Conservation (phyloP, 2,329 filamentous ascomycete species). For the Clonostachys rhizophaga region DNA sequence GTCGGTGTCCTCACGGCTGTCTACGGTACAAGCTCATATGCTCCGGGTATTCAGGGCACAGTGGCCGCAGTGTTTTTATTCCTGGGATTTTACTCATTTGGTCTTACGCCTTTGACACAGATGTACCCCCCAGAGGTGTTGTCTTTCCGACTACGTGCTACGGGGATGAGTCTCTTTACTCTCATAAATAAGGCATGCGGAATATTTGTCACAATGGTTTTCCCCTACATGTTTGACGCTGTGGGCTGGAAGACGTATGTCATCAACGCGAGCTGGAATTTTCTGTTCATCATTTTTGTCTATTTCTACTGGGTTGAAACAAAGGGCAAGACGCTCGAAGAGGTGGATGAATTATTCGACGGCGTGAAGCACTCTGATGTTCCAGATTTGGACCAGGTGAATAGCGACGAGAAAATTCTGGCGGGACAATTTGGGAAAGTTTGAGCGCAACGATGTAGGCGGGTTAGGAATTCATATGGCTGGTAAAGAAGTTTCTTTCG, state of each 20-base stretch:
- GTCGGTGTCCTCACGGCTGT: constrained; percentile 2
- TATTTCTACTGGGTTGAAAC: constrained; percentile 18
- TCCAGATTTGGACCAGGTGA: not conserved
- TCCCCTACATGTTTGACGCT: constrained; percentile 18
- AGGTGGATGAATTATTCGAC: constrained; percentile 20
- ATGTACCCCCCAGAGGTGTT: constrained; percentile 11
- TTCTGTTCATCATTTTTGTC: not conserved
- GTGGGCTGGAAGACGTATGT: constrained; percentile 13
- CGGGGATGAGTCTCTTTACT: constrained; percentile 3
- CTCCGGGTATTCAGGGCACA: constrained; percentile 6
- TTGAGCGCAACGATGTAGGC: no score
- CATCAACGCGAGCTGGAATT: constrained; percentile 1
- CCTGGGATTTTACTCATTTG: constrained; percentile 9
- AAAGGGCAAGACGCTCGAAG: constrained; percentile 33
- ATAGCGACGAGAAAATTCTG: no score
- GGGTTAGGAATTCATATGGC: no score
- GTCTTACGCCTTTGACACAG: constrained; percentile 6
- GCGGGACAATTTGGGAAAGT: no score
- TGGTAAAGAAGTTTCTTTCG: no score
- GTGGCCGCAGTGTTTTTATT: constrained; percentile 9
- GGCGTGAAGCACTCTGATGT: not conserved
- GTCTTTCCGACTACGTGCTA: constrained; percentile 7
- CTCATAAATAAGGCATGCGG: constrained; percentile 3
- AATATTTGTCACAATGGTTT: constrained; percentile 14
- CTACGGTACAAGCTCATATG: not conserved